Base-by-base conservation (phyloP, 2,329 filamentous ascomycete genomes). In the Fusarium piperis region DNA sequence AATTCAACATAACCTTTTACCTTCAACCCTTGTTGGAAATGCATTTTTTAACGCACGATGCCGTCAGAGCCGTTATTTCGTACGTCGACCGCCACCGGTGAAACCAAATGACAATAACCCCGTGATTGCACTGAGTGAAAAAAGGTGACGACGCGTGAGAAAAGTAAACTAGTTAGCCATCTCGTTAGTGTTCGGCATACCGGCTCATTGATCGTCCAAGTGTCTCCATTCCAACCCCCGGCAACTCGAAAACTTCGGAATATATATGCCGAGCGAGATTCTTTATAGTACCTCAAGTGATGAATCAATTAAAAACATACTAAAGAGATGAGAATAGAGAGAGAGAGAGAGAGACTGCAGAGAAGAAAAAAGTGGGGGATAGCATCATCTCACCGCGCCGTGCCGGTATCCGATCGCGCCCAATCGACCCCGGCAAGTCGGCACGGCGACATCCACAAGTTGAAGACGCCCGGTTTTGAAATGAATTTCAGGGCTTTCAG, bases 351-450 rank as follows among this genome's bases (percentile, higher is more conserved):
- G 20, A 41, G 23, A 5, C 23, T n/a, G n/a, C 23, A 57, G 13
- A 3, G 20, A 38, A 28, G 18, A 18, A 23, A 33, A 67, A 67
- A 73, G 74, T 73, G 74, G 72, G 65, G 60, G 60, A 76, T 74
- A 75, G 72, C 68, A 75, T 75, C 74, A 76, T 74, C 74, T 76
- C 73, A 76, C 74, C 74, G 74, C 74, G 74, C 67, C 67, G 74
- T 76, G 74, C 74, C 74, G 74, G 70, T 76, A 76, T 74, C 74
- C 74, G 74, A 76, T 76, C 71, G 70, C 69, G 52, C 64, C 74
- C 74, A 76, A 75, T 76, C 66, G 72, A 77, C 71, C 74, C 74
- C 74, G 74, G 74, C 72, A 76, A 75, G 75, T 75, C 74, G 74
- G 71, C 74, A 75, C 73, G 58, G 58, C 62, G 64, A 72, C 72